Evolutionary conservation across 2,329 filamentous ascomycete species (phyloP), one percentile per base, ranked within the genome.

Genomic region (Stemphylium vesicarium): DNA sequence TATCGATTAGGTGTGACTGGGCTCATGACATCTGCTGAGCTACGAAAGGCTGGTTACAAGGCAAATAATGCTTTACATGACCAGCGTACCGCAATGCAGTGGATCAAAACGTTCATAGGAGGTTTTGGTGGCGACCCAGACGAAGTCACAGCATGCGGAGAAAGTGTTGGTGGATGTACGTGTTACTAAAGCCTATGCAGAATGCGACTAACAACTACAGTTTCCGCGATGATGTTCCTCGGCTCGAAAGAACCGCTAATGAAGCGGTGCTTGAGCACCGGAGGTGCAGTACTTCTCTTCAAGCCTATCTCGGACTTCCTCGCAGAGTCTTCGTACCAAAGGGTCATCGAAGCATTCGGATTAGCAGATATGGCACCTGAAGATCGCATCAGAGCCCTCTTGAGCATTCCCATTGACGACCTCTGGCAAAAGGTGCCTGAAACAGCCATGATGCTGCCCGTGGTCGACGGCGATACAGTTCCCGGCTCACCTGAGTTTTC

Each of bases 161-260:
- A 82, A 59, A 81, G 78, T 42, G 79, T 79, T 5, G 82, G 82
- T 29, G 80, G 71, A n/a, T 70, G 79, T 77, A 68, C 61, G 75
- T 60, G 12, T 8, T 4, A 2, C 11, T 22, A 24, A 22, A 4
- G 8, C 16, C n/a, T n/a, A 16, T 3, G 0, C 15, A 10, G 20
- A 38, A 26, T 16, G n/a, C 4, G 32, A 44, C 56, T 64, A 32
- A 63, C 35, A 5, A 2, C 3, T 11, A 15, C 9, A 71, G 68
- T 68, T n/a, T 65, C 70, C 16, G 65, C 62, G 3, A 67, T 62
- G 3, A 63, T 69, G 59, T 51, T 73, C 4, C 61, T 73, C 4
- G 55, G 58, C 22, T 72, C 69, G 4, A 58, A 71, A 50, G 68
- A 72, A 33, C 70, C 70, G 8, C 53, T 71, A 8, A 71, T 73